A percentile compares a stretch with the other conserved stretches of the same genome.
These are phyloP conservation scores for Aureobasidium pullulans DNA, from an alignment of 2,329 filamentous ascomycete genomes.

Conservation along the genomic window DNA sequence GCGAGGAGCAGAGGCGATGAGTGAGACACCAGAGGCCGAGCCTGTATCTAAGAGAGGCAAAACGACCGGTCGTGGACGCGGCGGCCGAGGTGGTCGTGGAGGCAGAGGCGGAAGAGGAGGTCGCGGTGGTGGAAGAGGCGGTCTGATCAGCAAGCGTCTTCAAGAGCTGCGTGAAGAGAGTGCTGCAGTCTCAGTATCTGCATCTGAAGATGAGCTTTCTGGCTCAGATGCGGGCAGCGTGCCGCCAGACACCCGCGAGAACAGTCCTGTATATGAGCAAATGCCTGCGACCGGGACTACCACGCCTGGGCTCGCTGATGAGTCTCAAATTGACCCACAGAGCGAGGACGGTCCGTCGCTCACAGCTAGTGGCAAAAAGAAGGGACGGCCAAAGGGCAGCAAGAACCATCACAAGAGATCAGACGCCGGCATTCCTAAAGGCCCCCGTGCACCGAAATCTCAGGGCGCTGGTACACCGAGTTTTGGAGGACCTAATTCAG, in stretches of 20 bases:
- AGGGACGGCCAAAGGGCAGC: conserved; percentile 37
- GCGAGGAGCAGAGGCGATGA: conserved; percentile 13
- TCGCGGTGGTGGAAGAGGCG: conserved; percentile 4
- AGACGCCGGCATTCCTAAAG: conserved; percentile 44
- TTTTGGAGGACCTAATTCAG: not conserved
- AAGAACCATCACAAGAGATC: conserved; percentile 40
- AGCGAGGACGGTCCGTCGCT: conserved; percentile 7
- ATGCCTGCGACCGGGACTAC: conserved; percentile 17
- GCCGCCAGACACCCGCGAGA: conserved; percentile 15
- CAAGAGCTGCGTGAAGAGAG: conserved; percentile 40
- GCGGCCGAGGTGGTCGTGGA: conserved; percentile 12
- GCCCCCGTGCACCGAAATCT: conserved; percentile 30
- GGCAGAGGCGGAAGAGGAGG: conserved; percentile 13
- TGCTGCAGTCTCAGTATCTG: conserved; percentile 20
- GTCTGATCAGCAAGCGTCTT: conserved; percentile 30
- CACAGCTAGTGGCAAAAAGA: conserved; percentile 18
- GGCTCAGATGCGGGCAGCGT: conserved; percentile 23
- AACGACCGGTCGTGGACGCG: conserved; percentile 7
- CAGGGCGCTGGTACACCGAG: not conserved
- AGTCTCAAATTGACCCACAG: not conserved
- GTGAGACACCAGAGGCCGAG: conserved; percentile 17
- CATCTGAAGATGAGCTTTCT: conserved; percentile 18
- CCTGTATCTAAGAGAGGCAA: conserved; percentile 9
- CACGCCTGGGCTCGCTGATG: conserved; percentile 4
- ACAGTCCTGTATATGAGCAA: not conserved